A percentile compares a stretch with the other conserved stretches of the same genome.
Conservation (phyloP, 2,329 filamentous ascomycete genomes). For the Lachnellula occidentalis region DNA sequence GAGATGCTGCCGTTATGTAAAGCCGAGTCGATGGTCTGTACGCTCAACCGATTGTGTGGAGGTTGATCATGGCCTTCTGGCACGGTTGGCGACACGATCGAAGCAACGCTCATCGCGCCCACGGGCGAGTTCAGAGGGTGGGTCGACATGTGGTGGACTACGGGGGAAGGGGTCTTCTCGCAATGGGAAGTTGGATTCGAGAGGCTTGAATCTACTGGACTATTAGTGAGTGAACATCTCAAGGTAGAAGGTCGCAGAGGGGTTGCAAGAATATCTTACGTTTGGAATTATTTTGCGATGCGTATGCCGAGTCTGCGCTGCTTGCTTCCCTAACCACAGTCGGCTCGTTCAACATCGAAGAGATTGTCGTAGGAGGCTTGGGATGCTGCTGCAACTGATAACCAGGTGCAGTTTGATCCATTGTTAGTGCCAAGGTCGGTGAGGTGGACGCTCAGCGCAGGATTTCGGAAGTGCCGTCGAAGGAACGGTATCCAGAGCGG, state of each 20-base stretch:
- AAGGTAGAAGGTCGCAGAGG: not conserved
- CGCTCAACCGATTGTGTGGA: slow-evolving; percentile 12
- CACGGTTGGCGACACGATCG: slow-evolving; percentile 58
- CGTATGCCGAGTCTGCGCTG: slow-evolving; percentile 12
- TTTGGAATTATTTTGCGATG: slow-evolving; percentile 16
- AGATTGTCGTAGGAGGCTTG: slow-evolving; percentile 11
- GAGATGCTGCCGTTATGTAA: slow-evolving; percentile 24
- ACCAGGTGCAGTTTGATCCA: slow-evolving; percentile 5
- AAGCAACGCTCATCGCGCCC: slow-evolving; percentile 60
- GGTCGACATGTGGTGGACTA: slow-evolving; percentile 37
- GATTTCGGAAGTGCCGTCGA: slow-evolving; percentile 4
- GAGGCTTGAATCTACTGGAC: slow-evolving; percentile 32
- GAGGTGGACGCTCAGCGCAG: slow-evolving; percentile 1
- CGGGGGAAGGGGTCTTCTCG: slow-evolving; percentile 60
- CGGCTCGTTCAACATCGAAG: slow-evolving; percentile 13
- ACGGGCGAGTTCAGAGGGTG: slow-evolving; percentile 52
- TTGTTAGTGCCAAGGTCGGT: not conserved
- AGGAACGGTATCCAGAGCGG: not conserved
- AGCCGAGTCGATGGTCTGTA: slow-evolving; percentile 18
- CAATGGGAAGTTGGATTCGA: slow-evolving; percentile 39
- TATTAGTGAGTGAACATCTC: slow-evolving; percentile 4
- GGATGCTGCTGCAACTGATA: slow-evolving; percentile 9
- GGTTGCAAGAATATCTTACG: slow-evolving; percentile 8
- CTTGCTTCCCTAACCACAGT: slow-evolving; percentile 4
- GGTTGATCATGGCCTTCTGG: slow-evolving; percentile 13